Base-by-base conservation (phyloP, 129 eudicot species). In the Gnaphalium uliginosum region DNA sequence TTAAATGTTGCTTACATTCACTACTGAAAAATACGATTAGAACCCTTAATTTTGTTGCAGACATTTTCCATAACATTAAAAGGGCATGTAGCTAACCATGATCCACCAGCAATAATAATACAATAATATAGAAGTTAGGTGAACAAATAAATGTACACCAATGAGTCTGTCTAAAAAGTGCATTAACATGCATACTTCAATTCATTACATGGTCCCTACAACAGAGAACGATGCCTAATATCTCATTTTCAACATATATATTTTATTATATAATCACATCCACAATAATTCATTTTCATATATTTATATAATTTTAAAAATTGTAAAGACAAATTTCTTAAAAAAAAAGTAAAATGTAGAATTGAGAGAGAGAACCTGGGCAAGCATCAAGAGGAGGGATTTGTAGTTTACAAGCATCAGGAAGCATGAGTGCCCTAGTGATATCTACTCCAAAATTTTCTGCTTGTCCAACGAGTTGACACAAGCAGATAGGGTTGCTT, bases 401-500 rank as follows among this genome's bases (percentile, higher is more conserved):
- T 18, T 59, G 7, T 24, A 85, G 18, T 41, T 72, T 68, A 82
- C 89, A 85, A 79, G 58, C 82, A 75, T 32, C 2, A 22, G 89
- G 89, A 65, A 85, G 83, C 73, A 66, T 66, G 57, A 67, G 75
- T 4, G 89, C 89, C 65, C 59, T 79, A 6, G 3, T 60, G 14
- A 79, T 30, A 79, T 85, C 86, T 4, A 85, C 53, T 33, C 73
- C 71, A 57, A 30, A 75, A 23, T 3, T 62, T 1, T 61, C 69
- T 0, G 73, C 46, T 33, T 66, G 74, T 33, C 82, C 82, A 14
- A 82, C 27, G 21, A 85, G 24, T 0, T 54, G 8, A n/a, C 89
- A 85, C 80, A 85, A 71, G 68, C 89, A 85, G 1, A 79, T 83
- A n/a, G 83, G 83, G 35, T 74, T 41, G 66, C 81, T 79, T 26